Conservation (phyloP, 1,139 yeast genomes). For the Kodamaea plutei region DNA sequence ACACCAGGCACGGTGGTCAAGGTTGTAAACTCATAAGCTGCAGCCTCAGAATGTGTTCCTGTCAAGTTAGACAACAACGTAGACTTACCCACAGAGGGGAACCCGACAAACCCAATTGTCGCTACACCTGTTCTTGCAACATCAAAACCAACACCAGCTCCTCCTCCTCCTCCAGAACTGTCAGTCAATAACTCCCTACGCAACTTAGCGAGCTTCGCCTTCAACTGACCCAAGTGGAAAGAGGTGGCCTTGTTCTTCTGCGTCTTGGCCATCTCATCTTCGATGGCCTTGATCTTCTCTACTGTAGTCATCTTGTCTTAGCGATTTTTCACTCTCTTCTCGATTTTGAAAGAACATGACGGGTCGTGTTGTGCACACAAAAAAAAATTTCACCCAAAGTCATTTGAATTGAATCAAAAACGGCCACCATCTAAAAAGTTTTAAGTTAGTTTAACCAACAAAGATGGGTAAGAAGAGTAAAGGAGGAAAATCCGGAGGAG, state of each 20-base stretch:
- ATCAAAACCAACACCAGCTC: slow-evolving; percentile 90
- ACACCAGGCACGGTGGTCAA: slow-evolving; percentile 97
- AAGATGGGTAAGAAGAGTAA: slow-evolving; percentile 51
- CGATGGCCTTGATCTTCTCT: slow-evolving; percentile 87
- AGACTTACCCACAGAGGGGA: slow-evolving; percentile 97
- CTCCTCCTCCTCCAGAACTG: slow-evolving; percentile 75
- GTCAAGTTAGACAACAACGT: slow-evolving; percentile 84
- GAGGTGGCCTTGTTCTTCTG: slow-evolving; percentile 96
- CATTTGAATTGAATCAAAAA: slow-evolving; percentile 14
- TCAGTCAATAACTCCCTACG: slow-evolving; percentile 88
- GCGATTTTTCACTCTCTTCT: slow-evolving; percentile 2
- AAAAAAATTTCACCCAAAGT: slow-evolving; percentile 14
- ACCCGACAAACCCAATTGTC: slow-evolving; percentile 94
- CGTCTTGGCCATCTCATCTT: slow-evolving; percentile 92
- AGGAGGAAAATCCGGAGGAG: slow-evolving; percentile 55
- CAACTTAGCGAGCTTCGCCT: slow-evolving; percentile 92
- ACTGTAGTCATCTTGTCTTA: slow-evolving; percentile 86
- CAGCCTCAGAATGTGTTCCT: slow-evolving; percentile 95
- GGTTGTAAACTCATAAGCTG: slow-evolving; percentile 96
- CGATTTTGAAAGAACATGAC: too few relatives aligned
- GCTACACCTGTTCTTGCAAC: slow-evolving; percentile 98
- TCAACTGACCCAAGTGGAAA: slow-evolving; percentile 93
- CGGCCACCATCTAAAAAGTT: background rate
- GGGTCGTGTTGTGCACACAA: slow-evolving; percentile 1
- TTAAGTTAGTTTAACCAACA: too few relatives aligned